Percentiles rank a stretch among this genome's conserved stretches.
Evolutionary conservation across 257 asterid genomes (phyloP).

Genomic region (Solanum sejunctum): DNA sequence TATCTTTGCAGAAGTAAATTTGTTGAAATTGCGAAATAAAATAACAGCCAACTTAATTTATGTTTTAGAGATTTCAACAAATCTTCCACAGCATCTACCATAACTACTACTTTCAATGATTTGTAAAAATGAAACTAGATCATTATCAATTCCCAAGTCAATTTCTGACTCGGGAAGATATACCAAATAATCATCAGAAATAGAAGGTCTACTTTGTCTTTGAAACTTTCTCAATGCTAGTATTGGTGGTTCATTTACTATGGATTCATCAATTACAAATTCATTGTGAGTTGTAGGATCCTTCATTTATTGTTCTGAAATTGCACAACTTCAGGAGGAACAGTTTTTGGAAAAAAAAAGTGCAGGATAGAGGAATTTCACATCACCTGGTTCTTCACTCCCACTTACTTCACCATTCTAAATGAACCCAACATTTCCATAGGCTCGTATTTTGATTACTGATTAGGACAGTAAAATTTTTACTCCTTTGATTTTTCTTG

Average conservation of each 20-base stretch:
- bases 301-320: neutral
- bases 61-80: neutral
- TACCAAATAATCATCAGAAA: neutral
- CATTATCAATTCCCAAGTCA: neutral
- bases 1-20: neutral
- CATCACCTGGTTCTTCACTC: neutral
- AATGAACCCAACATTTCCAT: neutral
- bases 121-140: neutral
- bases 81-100: neutral
- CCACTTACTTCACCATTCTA: neutral
- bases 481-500: neutral
- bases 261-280: too few species aligned
- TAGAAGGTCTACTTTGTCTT: neutral
- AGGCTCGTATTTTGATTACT: neutral
- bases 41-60: neutral
- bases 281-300: neutral
- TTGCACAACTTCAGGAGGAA: neutral
- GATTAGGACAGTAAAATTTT: neutral
- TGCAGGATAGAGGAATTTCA: neutral
- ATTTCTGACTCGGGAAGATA: neutral
- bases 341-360: neutral
- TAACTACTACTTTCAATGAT: neutral
- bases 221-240: neutral
- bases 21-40: neutral
- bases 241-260: neutral